Evolutionary conservation across 2,329 filamentous ascomycete genomes (phyloP).

Genomic region (Fusarium nygamai): DNA sequence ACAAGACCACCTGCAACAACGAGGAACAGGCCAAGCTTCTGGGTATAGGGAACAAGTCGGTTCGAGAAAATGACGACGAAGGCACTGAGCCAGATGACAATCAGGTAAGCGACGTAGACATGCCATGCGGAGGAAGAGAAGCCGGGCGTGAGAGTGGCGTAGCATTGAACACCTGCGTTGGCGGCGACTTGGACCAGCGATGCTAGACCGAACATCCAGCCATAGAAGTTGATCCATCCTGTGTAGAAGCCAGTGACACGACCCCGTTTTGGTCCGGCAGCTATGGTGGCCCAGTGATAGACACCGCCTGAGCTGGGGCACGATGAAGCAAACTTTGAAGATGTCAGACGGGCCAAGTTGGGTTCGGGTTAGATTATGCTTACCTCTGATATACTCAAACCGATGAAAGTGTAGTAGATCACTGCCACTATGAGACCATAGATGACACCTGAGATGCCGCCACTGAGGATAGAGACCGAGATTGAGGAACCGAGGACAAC

Average conservation of each 20-base stretch:
- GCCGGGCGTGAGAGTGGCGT: constrained; percentile 28
- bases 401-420: constrained; percentile 40
- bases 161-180: constrained; percentile 38
- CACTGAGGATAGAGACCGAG: constrained; percentile 37
- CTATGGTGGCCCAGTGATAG: constrained; percentile 41
- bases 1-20: constrained; percentile 37
- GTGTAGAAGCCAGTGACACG: constrained; percentile 39
- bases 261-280: constrained; percentile 38
- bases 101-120: constrained; percentile 37
- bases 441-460: constrained; percentile 37
- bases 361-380: accelerated
- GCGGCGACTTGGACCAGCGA: constrained; percentile 40
- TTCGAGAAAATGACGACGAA: constrained; percentile 37
- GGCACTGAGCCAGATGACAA: constrained; percentile 36
- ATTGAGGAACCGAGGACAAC: constrained; percentile 41
- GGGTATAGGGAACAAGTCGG: constrained; percentile 37
- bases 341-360: not conserved
- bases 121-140: constrained; percentile 36
- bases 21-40: constrained; percentile 37
- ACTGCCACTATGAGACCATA: constrained; percentile 38
- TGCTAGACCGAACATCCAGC: constrained; percentile 44
- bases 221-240: constrained; percentile 44
- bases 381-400: constrained; percentile 39
- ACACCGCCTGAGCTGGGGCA: constrained; percentile 39
- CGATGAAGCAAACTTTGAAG: constrained; percentile 31